These are phyloP conservation scores for Monilinia vaccinii-corymbosi DNA, from an alignment of 2,329 filamentous ascomycete genomes.

Conservation along the genomic window DNA sequence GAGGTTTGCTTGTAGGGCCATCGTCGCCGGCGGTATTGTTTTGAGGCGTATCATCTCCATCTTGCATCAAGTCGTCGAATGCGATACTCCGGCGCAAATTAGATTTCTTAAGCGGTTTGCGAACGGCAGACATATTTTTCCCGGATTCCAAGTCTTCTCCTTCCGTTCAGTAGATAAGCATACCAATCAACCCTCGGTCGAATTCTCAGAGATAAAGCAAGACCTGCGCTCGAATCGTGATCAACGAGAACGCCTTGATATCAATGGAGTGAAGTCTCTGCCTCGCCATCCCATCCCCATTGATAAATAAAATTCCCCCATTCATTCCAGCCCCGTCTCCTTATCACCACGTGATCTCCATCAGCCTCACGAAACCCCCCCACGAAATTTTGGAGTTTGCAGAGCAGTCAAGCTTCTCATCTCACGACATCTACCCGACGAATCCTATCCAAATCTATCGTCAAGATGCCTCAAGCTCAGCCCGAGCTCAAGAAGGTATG, in stretches of 20 bases:
- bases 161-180: no score
- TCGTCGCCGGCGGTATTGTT: constrained; percentile 5
- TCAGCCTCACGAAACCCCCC: constrained; percentile 11
- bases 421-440: constrained; percentile 11
- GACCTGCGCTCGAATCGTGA: background rate
- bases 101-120: constrained; percentile 49
- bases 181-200: background rate
- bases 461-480: constrained; percentile 90
- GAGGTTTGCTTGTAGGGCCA: constrained; percentile 32
- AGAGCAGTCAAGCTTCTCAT: constrained; percentile 4
- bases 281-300: background rate
- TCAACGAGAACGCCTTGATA: background rate
- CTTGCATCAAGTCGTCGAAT: constrained; percentile 28
- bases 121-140: constrained; percentile 25
- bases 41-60: constrained; percentile 21
- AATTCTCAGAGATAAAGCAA: background rate
- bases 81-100: constrained; percentile 48
- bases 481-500: constrained; percentile 95
- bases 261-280: background rate
- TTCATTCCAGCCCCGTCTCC: background rate
- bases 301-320: background rate
- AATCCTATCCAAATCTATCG: constrained; percentile 11
- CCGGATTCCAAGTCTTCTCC: background rate
- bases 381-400: constrained; percentile 10
- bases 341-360: constrained; percentile 25